Conservation (phyloP, 2,329 filamentous ascomycete genomes). For the Bipolaris oryzae region DNA sequence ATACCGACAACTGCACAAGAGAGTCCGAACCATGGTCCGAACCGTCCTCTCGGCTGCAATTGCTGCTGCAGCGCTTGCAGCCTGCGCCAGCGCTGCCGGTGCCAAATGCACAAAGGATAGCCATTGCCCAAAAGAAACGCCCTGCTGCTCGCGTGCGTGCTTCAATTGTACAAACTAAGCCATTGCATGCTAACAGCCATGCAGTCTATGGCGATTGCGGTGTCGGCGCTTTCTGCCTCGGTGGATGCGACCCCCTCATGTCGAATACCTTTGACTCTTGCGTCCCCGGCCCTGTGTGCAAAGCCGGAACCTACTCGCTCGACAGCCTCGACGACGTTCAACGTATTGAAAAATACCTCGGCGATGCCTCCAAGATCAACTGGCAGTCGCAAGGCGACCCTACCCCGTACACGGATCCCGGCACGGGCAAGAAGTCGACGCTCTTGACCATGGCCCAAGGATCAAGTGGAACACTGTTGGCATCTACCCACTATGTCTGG, state of each 20-base stretch:
- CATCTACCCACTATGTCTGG: constrained; percentile 89
- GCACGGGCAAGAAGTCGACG: constrained; percentile 50
- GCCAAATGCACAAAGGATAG: constrained; percentile 54
- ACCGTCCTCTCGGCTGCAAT: constrained; percentile 35
- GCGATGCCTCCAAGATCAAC: constrained; percentile 77
- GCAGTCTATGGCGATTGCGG: constrained; percentile 91
- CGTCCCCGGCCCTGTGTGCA: constrained; percentile 80
- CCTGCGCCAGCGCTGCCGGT: constrained; percentile 33
- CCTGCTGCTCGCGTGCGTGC: constrained; percentile 50
- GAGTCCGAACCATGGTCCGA: constrained; percentile 39
- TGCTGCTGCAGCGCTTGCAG: constrained; percentile 34
- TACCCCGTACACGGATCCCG: constrained; percentile 64
- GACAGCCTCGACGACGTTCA: constrained; percentile 71
- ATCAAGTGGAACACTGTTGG: constrained; percentile 85
- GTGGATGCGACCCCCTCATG: constrained; percentile 87
- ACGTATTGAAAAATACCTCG: constrained; percentile 81
- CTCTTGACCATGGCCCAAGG: constrained; percentile 88
- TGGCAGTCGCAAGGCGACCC: constrained; percentile 88
- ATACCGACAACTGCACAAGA: constrained; percentile 28
- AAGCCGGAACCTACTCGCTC: constrained; percentile 76
- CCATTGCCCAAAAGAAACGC: constrained; percentile 69
- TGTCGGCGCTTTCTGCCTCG: constrained; percentile 91
- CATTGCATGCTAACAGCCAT: constrained; percentile 29
- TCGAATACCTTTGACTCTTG: constrained; percentile 86
- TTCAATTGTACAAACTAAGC: neutral